Percentiles rank a stretch among this genome's conserved stretches.
Conservation (phyloP, 163 green algal genomes). For the Scenedesmus sp. region DNA sequence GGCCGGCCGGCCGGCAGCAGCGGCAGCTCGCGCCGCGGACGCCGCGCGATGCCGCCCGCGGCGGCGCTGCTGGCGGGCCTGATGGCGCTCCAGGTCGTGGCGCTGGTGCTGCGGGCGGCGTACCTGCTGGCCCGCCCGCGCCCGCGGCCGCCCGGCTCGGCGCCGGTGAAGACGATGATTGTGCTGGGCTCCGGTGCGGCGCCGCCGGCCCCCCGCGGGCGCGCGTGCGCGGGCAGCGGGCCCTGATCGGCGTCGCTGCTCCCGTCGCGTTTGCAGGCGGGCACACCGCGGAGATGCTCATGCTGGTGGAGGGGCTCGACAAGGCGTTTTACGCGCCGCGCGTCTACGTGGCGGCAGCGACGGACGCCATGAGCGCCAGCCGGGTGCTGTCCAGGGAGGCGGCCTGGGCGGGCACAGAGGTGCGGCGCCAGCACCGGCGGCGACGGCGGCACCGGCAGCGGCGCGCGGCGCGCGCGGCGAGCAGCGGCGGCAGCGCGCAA, state of each 20-base stretch:
- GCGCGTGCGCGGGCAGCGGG: not conserved
- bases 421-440: not conserved
- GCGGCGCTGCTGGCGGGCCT: too few relatives aligned
- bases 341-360: conserved; percentile 86
- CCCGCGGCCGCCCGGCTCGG: not conserved
- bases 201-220: not conserved
- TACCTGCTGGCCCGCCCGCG: not conserved
- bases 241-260: not conserved
- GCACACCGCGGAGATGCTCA: conserved; percentile 96
- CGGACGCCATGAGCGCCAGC: conserved; percentile 78
- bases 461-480: not conserved
- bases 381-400: conserved; percentile 77
- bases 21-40: too few relatives aligned
- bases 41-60: too few relatives aligned
- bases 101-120: not conserved
- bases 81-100: too few relatives aligned
- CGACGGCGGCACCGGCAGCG: not conserved
- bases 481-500: not conserved
- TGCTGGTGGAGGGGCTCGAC: conserved; percentile 71
- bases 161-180: conserved; percentile 59
- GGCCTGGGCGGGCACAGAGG: conserved; percentile 13
- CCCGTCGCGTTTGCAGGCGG: conserved; percentile 67
- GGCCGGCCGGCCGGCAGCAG: too few relatives aligned
- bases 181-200: conserved; percentile 64
- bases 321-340: conserved; percentile 71